Evolutionary conservation across 1,284 basidiomycete species (phyloP), one percentile per base, ranked within the genome.

Genomic region (Cutaneotrichosporon dermatis): DNA sequence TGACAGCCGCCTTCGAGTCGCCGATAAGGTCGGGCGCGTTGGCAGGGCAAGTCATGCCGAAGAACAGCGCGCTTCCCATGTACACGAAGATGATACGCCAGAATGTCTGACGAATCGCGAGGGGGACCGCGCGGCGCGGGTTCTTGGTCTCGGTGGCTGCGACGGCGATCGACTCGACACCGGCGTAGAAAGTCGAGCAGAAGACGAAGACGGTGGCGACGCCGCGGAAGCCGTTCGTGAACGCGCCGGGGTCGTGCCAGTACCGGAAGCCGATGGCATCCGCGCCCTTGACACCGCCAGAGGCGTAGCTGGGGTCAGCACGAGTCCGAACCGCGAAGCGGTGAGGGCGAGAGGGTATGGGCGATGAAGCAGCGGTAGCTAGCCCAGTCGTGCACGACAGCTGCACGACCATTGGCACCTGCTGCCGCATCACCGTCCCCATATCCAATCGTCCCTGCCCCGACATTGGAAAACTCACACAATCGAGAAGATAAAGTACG

Each of bases 21-120:
- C 65, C 82, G 61, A 83, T 76, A 34, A 92, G 83, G 15, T 82
- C 75, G 0, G 77, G 69, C 58, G 87, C 80, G 70, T 83, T 85
- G 43, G 84, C 88, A 2, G 89, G 85, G 8, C 90, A 88, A 58
- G 92, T 82, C 33, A 92, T 77, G 51, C 90, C 89, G 63, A 92
- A 88, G 63, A 90, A 78, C 55, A 83, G 75, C 40, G 76, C 75
- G 45, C 77, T 77, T 34, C 59, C 79, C 67, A 90, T 85, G 79
- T 92, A 93, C 74, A 93, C 82, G 62, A 83, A 66, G 37, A 80
- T 81, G 66, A 94, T 90, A 69, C 88, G 86, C 66, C 86, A 80
- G 75, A 87, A 89, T 33, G 92, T 88, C 50, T 87, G 82, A 60
- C 83, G 82, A 76, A 88, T 86, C 2, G 90, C 90, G 69, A 86